Conservation (phyloP, 164 flowering plant genomes). For the Platanus orientalis region DNA sequence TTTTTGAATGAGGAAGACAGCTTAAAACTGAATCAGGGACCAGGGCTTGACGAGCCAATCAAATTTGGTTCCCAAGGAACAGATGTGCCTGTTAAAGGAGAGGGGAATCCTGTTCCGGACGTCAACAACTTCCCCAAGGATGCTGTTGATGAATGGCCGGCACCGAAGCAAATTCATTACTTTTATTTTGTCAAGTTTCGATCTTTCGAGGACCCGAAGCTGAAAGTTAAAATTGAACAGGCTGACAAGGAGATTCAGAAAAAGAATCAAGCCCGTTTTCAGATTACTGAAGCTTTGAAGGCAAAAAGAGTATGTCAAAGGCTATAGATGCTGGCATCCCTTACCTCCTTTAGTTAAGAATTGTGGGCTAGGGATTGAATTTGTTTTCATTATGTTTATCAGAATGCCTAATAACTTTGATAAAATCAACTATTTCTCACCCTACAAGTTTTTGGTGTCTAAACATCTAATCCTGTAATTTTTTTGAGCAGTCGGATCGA, state of each 20-base stretch:
- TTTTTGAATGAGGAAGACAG: constrained; percentile 30
- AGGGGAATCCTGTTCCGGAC: constrained; percentile 27
- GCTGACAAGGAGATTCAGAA: constrained; percentile 65
- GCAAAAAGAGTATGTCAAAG: constrained; percentile 55
- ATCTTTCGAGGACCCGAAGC: constrained; percentile 64
- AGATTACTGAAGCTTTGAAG: constrained; percentile 52
- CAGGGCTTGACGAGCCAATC: constrained; percentile 35
- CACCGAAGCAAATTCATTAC: constrained; percentile 47
- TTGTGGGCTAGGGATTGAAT: neutral
- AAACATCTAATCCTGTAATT: neutral
- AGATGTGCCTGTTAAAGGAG: constrained; percentile 44
- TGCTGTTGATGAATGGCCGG: constrained; percentile 90
- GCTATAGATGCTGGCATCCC: neutral
- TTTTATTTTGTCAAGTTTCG: constrained; percentile 62
- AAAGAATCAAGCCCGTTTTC: constrained; percentile 49
- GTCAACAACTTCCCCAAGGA: constrained; percentile 60
- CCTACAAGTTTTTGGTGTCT: neutral
- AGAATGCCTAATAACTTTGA: neutral
- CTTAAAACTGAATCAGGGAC: constrained; percentile 35
- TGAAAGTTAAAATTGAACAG: constrained; percentile 59
- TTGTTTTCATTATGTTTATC: neutral
- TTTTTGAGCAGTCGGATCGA: constrained; percentile 49
- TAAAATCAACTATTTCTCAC: neutral
- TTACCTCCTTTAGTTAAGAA: neutral
- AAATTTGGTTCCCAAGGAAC: constrained; percentile 59